Conservation (phyloP, 345 rosid species). For the Eucalyptus camaldulensis region DNA sequence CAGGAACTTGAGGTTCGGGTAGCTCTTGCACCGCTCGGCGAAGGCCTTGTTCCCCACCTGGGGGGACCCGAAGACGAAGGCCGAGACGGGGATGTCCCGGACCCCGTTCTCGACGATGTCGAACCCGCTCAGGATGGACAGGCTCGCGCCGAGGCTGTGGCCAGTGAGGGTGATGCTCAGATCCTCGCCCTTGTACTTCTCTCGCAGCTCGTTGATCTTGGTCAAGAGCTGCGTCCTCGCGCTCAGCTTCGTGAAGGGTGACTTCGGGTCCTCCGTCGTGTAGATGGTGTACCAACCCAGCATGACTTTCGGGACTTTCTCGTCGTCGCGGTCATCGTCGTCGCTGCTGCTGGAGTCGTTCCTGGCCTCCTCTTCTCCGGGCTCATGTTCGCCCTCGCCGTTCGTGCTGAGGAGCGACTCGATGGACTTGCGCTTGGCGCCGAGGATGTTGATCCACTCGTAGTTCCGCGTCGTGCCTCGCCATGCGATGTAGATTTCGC, state of each 20-base stretch:
- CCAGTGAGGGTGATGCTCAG: slow-evolving; percentile 54
- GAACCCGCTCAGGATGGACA: slow-evolving; percentile 51
- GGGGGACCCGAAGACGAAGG: slow-evolving; percentile 70
- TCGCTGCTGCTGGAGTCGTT: neutral
- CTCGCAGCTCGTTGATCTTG: slow-evolving; percentile 36
- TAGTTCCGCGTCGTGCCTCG: slow-evolving; percentile 81
- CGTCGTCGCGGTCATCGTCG: slow-evolving; percentile 31
- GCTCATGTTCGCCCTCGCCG: neutral
- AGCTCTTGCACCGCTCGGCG: slow-evolving; percentile 16
- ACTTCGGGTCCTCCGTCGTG: slow-evolving; percentile 44
- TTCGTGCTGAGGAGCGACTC: slow-evolving; percentile 17
- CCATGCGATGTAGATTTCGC: slow-evolving; percentile 60
- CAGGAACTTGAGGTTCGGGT: slow-evolving; percentile 42
- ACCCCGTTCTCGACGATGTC: slow-evolving; percentile 63
- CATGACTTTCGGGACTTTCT: slow-evolving; percentile 49
- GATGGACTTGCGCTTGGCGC: slow-evolving; percentile 42
- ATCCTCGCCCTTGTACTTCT: slow-evolving; percentile 38
- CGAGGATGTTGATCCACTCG: slow-evolving; percentile 68
- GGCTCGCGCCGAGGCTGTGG: slow-evolving; percentile 82
- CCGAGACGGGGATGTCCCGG: slow-evolving; percentile 47
- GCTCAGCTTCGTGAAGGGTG: slow-evolving; percentile 49
- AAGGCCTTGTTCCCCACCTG: slow-evolving; percentile 69
- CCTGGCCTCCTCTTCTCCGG: neutral
- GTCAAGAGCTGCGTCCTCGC: slow-evolving; percentile 39
- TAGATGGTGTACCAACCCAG: slow-evolving; percentile 76